These are phyloP conservation scores for Ceratorhiza oryzae-sativae DNA, from an alignment of 1,284 basidiomycete genomes.

Conservation along the genomic window DNA sequence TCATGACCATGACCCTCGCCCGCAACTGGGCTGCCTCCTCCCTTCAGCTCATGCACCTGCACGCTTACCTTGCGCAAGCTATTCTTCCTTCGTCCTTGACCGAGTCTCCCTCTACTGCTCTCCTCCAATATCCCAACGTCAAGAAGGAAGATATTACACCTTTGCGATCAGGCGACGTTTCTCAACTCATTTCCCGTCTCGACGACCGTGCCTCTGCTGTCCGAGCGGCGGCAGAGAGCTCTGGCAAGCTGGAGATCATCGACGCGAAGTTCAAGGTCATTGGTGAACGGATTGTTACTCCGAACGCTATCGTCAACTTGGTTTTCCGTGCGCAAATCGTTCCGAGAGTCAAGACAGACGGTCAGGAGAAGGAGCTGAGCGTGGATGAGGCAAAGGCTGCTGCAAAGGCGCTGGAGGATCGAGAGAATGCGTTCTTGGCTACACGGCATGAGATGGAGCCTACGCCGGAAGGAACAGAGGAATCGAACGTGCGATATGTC, in stretches of 20 bases:
- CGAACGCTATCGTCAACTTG: constrained; percentile 89
- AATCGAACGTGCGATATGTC: constrained; percentile 64
- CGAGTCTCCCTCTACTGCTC: constrained; percentile 45
- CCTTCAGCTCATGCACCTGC: constrained; percentile 79
- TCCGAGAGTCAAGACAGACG: constrained; percentile 41
- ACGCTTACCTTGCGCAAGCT: constrained; percentile 87
- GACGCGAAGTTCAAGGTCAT: constrained; percentile 91
- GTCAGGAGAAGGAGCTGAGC: constrained; percentile 52
- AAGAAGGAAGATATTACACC: constrained; percentile 52
- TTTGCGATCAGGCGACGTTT: constrained; percentile 37
- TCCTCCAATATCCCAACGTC: constrained; percentile 82
- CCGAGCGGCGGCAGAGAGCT: constrained; percentile 74
- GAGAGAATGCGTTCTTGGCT: constrained; percentile 72
- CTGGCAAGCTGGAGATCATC: constrained; percentile 84
- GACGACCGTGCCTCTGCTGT: constrained; percentile 58
- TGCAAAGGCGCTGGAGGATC: constrained; percentile 61
- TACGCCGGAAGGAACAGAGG: constrained; percentile 52
- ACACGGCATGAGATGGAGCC: constrained; percentile 71
- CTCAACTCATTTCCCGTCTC: constrained; percentile 23
- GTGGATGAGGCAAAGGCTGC: constrained; percentile 62
- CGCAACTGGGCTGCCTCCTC: constrained; percentile 93
- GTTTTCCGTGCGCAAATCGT: constrained; percentile 57
- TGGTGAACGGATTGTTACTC: constrained; percentile 88
- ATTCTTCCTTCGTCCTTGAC: constrained; percentile 59
- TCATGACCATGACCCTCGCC: constrained; percentile 83